A percentile compares a stretch with the other conserved stretches of the same genome.
These are phyloP conservation scores for Malus hybrid DNA, from an alignment of 331 rosid species.

Conservation along the genomic window DNA sequence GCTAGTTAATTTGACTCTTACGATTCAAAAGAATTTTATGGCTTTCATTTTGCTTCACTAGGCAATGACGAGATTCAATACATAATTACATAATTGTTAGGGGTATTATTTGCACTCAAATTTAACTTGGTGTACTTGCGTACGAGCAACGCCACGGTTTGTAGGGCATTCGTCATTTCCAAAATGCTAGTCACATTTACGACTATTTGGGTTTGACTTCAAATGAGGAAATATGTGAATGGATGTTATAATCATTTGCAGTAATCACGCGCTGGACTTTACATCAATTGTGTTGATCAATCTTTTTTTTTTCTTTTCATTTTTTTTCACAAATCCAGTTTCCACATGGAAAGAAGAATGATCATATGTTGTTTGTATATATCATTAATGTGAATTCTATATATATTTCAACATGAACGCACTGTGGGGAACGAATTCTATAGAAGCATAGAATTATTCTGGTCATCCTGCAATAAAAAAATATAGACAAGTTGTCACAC, in stretches of 20 bases:
- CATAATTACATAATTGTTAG: neutral
- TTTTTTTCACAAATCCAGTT: neutral
- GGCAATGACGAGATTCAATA: neutral
- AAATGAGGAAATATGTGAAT: neutral
- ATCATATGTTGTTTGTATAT: neutral
- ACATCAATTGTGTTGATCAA: neutral
- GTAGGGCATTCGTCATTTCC: neutral
- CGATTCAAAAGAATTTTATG: neutral
- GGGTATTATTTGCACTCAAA: neutral
- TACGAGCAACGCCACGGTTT: neutral
- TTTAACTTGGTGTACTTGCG: neutral
- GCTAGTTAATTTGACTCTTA: neutral
- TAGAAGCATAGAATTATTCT: too few species aligned
- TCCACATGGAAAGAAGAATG: neutral
- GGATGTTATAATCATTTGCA: neutral
- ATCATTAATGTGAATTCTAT: neutral
- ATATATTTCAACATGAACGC: neutral
- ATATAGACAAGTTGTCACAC: too few species aligned
- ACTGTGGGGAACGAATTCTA: too few species aligned
- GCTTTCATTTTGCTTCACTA: neutral
- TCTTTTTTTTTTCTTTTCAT: too few species aligned
- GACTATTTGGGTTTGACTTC: neutral
- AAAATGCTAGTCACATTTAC: neutral
- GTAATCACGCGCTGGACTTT: neutral
- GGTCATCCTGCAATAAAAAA: too few species aligned